Conservation (phyloP, 2,329 filamentous ascomycete genomes). For the Talaromyces funiculosus region DNA sequence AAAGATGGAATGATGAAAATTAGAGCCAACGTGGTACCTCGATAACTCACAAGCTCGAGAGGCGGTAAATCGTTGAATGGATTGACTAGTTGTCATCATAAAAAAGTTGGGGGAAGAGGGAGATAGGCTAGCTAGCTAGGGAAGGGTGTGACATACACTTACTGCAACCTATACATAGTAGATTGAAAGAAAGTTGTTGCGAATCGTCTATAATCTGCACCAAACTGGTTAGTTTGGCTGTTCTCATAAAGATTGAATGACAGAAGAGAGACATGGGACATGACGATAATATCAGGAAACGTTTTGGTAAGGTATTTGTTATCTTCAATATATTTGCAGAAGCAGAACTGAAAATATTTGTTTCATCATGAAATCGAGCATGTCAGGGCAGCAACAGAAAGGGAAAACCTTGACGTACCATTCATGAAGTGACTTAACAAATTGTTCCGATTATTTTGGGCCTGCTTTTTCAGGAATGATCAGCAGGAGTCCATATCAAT, state of each 20-base stretch:
- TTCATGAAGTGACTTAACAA: background rate
- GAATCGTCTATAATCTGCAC: background rate
- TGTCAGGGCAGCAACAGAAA: background rate
- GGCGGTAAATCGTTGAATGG: conserved; percentile 54
- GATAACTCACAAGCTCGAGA: conserved; percentile 24
- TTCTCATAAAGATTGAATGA: background rate
- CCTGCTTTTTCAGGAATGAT: background rate
- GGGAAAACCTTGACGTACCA: background rate
- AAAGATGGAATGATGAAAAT: conserved; percentile 17
- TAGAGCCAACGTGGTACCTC: conserved; percentile 12
- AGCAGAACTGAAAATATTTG: conserved; percentile 56
- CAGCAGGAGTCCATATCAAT: background rate
- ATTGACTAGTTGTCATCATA: conserved; percentile 59
- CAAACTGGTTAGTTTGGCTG: conserved; percentile 3
- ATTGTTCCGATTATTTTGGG: background rate
- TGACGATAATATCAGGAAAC: conserved; percentile 38
- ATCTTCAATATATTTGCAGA: conserved; percentile 56
- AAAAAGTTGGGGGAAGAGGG: conserved; percentile 19
- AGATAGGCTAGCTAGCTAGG: conserved; percentile 8
- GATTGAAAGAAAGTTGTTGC: background rate
- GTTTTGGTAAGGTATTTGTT: conserved; percentile 54
- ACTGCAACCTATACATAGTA: background rate
- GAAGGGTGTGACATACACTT: conserved; percentile 4
- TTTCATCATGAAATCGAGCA: conserved; percentile 42
- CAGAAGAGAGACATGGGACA: conserved; percentile 7